Percentiles rank a stretch among this genome's conserved stretches.
phyloP scores from a whole-genome alignment of 2,329 filamentous ascomycete species.

The Aureobasidium sp. region DNA sequence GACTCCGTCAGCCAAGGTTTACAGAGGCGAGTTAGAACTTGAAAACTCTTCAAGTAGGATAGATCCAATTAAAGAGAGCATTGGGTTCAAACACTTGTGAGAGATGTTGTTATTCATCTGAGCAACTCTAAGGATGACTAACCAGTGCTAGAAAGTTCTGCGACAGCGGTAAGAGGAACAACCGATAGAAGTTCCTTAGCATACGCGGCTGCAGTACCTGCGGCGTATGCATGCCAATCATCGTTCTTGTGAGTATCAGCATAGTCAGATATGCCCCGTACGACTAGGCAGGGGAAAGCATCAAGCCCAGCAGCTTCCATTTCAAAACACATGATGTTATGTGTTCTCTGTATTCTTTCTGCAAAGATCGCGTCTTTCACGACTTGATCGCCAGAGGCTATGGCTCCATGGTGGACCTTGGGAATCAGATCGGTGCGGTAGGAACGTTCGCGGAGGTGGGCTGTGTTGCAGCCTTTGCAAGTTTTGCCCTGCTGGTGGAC shows the following conservation, averaged over 20 bases:
- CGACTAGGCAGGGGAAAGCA: constrained; percentile 26
- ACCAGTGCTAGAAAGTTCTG: neutral
- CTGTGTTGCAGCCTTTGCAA: neutral
- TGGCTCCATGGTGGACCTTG: constrained; percentile 23
- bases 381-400: constrained; percentile 25
- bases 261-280: constrained; percentile 29
- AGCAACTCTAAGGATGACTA: no score
- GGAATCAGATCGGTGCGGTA: neutral
- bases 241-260: constrained; percentile 34
- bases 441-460: neutral
- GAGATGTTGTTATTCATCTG: no score
- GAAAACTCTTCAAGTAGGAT: no score
- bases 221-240: constrained; percentile 34
- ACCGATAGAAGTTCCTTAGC: constrained; percentile 22
- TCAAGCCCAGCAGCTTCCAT: constrained; percentile 26
- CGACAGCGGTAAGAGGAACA: neutral
- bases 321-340: constrained; percentile 23
- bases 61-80: no score
- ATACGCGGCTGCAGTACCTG: constrained; percentile 30
- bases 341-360: neutral
- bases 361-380: constrained; percentile 22
- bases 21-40: no score
- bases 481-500: no score
- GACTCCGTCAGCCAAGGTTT: no score
- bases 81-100: no score